Percentiles rank a stretch among this genome's conserved stretches.
Conservation (phyloP, 2,329 filamentous ascomycete genomes). For the Alternaria viburni region DNA sequence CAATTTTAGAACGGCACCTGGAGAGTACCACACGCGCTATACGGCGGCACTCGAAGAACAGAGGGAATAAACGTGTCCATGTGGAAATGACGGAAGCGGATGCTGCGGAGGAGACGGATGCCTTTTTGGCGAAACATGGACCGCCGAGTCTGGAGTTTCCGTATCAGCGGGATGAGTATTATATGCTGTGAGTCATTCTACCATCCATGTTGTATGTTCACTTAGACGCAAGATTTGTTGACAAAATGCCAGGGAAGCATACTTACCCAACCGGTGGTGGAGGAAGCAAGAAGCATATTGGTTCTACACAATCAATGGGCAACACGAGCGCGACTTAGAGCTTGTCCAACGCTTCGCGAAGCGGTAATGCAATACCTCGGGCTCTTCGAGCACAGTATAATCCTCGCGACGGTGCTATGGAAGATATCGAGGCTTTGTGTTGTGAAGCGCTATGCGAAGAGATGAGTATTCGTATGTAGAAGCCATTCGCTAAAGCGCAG, state of each 20-base stretch:
- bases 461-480: not conserved
- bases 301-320: conserved; percentile 54
- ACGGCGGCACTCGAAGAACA: conserved; percentile 56
- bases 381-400: not conserved
- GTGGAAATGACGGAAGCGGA: conserved; percentile 58
- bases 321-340: conserved; percentile 51
- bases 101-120: conserved; percentile 55
- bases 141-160: conserved; percentile 61
- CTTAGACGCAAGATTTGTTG: not conserved
- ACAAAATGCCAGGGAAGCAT: conserved; percentile 51
- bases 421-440: not conserved
- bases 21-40: conserved; percentile 56
- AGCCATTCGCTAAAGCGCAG: conserved; percentile 8
- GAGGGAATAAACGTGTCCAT: conserved; percentile 55
- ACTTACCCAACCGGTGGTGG: conserved; percentile 64
- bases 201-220: not conserved
- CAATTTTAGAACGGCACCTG: conserved; percentile 58
- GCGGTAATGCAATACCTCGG: conserved; percentile 5
- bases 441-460: not conserved
- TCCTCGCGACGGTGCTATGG: not conserved
- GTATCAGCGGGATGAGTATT: conserved; percentile 64
- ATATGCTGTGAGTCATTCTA: conserved; percentile 53
- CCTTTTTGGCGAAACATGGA: conserved; percentile 59
- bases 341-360: conserved; percentile 26
- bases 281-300: conserved; percentile 53